These are phyloP conservation scores for Quercus phellos DNA, from an alignment of 331 rosid species.

Conservation along the genomic window DNA sequence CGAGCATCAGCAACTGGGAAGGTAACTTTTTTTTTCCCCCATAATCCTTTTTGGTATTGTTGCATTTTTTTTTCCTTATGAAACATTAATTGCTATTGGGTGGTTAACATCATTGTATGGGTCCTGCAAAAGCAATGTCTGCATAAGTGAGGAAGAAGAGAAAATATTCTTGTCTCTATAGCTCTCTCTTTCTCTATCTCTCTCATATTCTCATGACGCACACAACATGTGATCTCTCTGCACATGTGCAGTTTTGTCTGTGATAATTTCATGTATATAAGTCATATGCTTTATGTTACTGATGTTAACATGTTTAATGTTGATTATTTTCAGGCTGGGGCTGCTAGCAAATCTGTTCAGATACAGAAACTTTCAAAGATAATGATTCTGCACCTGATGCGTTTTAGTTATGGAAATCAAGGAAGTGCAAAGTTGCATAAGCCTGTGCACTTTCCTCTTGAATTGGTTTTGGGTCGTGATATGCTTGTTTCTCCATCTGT, in stretches of 20 bases:
- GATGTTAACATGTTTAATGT: slow-evolving; percentile 1
- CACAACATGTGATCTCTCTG: neutral
- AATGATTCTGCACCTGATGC: slow-evolving; percentile 90
- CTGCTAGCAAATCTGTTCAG: slow-evolving; percentile 72
- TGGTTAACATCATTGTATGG: neutral
- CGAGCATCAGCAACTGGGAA: slow-evolving; percentile 70
- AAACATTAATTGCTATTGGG: neutral
- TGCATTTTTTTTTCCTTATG: neutral
- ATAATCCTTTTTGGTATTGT: neutral
- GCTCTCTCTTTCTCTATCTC: neutral
- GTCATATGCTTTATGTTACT: neutral
- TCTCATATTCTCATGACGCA: neutral
- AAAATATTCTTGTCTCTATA: neutral
- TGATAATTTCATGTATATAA: neutral
- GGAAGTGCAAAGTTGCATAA: slow-evolving; percentile 92
- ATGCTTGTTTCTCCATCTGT: slow-evolving; percentile 58
- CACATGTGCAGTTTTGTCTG: neutral
- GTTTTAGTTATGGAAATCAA: slow-evolving; percentile 88
- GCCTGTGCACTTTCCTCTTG: slow-evolving; percentile 81
- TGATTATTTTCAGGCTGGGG: slow-evolving; percentile 54
- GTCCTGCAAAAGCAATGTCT: neutral
- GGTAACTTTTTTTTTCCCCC: slow-evolving; percentile 33
- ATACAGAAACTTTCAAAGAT: slow-evolving; percentile 74
- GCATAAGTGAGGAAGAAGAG: neutral
- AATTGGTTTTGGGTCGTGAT: slow-evolving; percentile 68